These are phyloP conservation scores for Diplodia sapinea DNA, from an alignment of 2,329 filamentous ascomycete species.

Conservation along the genomic window DNA sequence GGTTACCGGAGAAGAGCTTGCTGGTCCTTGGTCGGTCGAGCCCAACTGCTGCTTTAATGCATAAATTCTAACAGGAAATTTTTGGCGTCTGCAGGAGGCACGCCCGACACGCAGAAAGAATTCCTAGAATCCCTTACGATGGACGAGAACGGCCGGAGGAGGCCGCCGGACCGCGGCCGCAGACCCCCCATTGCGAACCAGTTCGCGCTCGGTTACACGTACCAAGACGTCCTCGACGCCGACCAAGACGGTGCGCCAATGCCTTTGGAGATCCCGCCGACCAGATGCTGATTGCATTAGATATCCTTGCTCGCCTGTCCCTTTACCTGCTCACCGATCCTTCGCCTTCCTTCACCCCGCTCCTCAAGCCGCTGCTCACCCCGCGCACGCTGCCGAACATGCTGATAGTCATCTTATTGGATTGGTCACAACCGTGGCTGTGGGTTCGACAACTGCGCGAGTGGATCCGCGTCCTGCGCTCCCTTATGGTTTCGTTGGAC, in stretches of 20 bases:
- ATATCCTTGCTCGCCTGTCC: constrained; percentile 87
- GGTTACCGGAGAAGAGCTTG: constrained; percentile 88
- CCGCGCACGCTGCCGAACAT: constrained; percentile 84
- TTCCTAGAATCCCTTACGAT: constrained; percentile 67
- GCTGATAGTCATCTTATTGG: constrained; percentile 85
- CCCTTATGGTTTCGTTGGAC: constrained; percentile 74
- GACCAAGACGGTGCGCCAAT: constrained; percentile 78
- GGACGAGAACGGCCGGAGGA: constrained; percentile 47
- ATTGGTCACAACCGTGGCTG: constrained; percentile 92
- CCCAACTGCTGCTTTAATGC: constrained; percentile 5
- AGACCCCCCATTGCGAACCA: constrained; percentile 84
- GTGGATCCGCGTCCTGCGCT: constrained; percentile 85
- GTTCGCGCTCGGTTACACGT: constrained; percentile 92
- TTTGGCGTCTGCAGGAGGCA: constrained; percentile 65
- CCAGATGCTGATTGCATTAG: constrained; percentile 54
- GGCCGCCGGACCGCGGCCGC: constrained; percentile 59
- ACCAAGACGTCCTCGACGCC: constrained; percentile 90
- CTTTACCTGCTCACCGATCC: constrained; percentile 88
- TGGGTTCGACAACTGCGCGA: constrained; percentile 89
- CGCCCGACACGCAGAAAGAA: constrained; percentile 80
- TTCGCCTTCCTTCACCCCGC: constrained; percentile 78
- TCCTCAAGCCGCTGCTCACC: constrained; percentile 83
- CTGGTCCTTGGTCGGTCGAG: constrained; percentile 73
- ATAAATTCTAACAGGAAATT: constrained; percentile 31
- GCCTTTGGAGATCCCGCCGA: background rate